These are phyloP conservation scores for Mortierella sp. DNA, from an alignment of 371 early-diverging fungal species.

Conservation along the genomic window DNA sequence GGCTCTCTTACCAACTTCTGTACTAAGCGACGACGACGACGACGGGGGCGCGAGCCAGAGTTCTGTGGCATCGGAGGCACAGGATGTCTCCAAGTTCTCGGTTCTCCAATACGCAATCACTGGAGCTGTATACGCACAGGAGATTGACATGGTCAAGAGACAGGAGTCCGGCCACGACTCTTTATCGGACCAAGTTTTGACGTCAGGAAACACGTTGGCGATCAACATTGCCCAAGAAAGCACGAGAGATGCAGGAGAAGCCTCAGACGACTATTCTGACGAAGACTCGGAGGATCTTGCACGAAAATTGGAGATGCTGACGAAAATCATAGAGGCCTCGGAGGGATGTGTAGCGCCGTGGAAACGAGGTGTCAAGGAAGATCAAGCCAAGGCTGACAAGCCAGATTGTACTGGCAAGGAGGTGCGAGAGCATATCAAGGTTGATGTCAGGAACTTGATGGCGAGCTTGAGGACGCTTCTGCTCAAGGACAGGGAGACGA, in stretches of 20 bases:
- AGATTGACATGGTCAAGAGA: slow-evolving; percentile 26
- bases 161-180: not conserved
- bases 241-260: not conserved
- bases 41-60: not conserved
- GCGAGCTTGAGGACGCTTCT: slow-evolving; percentile 6
- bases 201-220: not conserved
- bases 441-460: slow-evolving; percentile 25
- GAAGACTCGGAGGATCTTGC: slow-evolving; percentile 11
- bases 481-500: slow-evolving; percentile 21
- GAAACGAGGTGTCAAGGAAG: slow-evolving; percentile 29
- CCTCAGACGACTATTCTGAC: not conserved
- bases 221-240: not conserved
- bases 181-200: not conserved
- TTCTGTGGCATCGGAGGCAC: not conserved
- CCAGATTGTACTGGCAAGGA: not conserved
- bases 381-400: slow-evolving; percentile 24
- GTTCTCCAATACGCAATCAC: slow-evolving; percentile 45
- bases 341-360: slow-evolving; percentile 28
- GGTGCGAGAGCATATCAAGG: slow-evolving; percentile 13
- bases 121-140: slow-evolving; percentile 52
- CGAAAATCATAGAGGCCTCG: slow-evolving; percentile 17
- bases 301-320: slow-evolving; percentile 17
- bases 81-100: slow-evolving; percentile 26
- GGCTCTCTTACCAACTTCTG: slow-evolving; percentile 13
- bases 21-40: slow-evolving; percentile 11